phyloP scores from a whole-genome alignment of 805 yeast species.

The Kockiozyma suomiensis region DNA sequence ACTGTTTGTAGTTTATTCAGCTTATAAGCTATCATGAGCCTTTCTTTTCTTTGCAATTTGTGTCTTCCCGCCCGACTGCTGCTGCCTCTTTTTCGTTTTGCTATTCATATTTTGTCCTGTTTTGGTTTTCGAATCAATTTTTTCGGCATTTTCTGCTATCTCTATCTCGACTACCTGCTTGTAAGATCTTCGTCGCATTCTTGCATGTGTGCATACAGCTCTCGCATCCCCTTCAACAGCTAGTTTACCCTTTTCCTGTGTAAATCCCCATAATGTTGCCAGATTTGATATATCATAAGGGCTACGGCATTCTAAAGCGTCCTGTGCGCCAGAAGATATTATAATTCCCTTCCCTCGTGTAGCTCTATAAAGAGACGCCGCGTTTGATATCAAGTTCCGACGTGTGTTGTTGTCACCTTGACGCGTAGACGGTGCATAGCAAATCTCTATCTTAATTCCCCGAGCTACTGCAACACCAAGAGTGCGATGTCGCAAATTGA shows the following conservation, averaged over 20 bases:
- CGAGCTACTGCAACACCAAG: constrained; percentile 79
- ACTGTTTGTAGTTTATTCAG: neutral
- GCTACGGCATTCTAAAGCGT: constrained; percentile 59
- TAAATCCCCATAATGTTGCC: constrained; percentile 69
- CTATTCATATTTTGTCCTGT: neutral
- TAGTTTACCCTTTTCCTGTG: constrained; percentile 59
- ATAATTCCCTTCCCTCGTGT: constrained; percentile 79
- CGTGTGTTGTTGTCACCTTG: constrained; percentile 44
- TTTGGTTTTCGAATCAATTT: neutral
- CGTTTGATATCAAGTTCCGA: constrained; percentile 68
- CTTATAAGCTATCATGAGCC: neutral
- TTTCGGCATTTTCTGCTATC: neutral
- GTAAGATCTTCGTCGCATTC: constrained; percentile 70
- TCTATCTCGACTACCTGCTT: constrained; percentile 25
- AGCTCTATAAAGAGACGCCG: constrained; percentile 74
- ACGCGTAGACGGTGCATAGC: constrained; percentile 55
- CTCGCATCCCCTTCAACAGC: constrained; percentile 64
- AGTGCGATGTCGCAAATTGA: constrained; percentile 78
- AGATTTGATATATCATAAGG: constrained; percentile 70
- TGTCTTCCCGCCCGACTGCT: neutral
- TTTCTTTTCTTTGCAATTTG: constrained; percentile 1
- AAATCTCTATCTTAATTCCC: constrained; percentile 81
- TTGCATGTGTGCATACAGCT: constrained; percentile 69
- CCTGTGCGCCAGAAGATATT: constrained; percentile 71
- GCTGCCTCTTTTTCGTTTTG: neutral